Evolutionary conservation across 345 rosid genomes (phyloP), one percentile per base, ranked within the genome.

Genomic region (Aquilaria malaccensis): DNA sequence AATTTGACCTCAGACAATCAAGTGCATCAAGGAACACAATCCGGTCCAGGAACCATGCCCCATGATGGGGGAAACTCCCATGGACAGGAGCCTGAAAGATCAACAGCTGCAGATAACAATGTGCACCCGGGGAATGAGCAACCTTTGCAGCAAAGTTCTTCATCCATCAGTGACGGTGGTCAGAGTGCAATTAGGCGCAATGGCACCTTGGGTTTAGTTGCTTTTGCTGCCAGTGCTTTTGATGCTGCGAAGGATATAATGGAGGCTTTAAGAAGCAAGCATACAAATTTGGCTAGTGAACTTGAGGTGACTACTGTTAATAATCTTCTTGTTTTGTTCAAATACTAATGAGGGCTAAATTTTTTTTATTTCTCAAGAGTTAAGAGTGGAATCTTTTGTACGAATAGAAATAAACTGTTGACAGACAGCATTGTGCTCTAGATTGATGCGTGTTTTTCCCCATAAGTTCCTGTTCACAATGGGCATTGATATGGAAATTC

Each of bases 221-320:
- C 95, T 52, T 87, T 89, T 76, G 95, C 97, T 68, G 84, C 83
- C 10, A 80, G 86, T 78, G 97, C 99, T 70, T 94, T 94, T 77
- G 96, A 90, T 48, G 89, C 97, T 67, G 99, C 99, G 30, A 94
- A 94, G 79, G 99, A 94, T 77, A 94, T 94, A 67, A 94, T 90
- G 97, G 99, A 94, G 78, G 80, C 95, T 58, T 86, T 94, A 30
- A 80, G 99, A 81, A 86, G 96, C 88, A 90, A 88, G 83, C 96
- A 94, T 64, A 72, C 85, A 67, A 94, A 94, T 78, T 80, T 94
- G 83, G 99, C 99, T 54, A 68, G 93, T 71, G 97, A 94, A 71
- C 97, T 94, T 55, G 97, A 94, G 97, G 99, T 94, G 68, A 74
- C 59, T 14, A 64, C 15, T 11, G 30, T 65, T 22, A 13, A 32